These are phyloP conservation scores for Trametes cingulata DNA, from an alignment of 768 basidiomycete species.

Conservation along the genomic window DNA sequence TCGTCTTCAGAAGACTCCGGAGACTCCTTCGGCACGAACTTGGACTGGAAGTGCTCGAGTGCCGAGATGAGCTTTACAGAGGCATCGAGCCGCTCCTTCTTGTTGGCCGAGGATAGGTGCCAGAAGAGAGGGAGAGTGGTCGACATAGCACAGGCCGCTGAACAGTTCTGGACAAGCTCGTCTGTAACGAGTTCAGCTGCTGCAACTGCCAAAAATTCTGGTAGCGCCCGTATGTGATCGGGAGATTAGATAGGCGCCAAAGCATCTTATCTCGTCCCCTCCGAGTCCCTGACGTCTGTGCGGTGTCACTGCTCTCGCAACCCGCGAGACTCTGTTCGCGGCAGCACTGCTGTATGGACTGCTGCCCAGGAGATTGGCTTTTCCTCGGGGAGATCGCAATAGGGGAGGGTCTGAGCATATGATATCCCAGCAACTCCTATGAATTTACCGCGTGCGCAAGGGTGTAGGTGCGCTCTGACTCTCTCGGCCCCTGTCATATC, in stretches of 20 bases:
- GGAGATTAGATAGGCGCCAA: slow-evolving; percentile 13
- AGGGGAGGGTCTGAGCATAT: too few relatives aligned
- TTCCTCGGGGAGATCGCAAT: too few relatives aligned
- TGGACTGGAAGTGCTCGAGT: slow-evolving; percentile 83
- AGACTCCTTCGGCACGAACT: slow-evolving; percentile 52
- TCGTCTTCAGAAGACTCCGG: slow-evolving; percentile 36
- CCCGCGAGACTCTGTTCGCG: too few relatives aligned
- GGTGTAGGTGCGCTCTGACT: neutral
- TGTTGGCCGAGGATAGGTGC: slow-evolving; percentile 82
- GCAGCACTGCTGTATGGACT: too few relatives aligned
- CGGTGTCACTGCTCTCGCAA: too few relatives aligned
- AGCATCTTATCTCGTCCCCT: slow-evolving; percentile 4
- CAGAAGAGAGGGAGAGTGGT: slow-evolving; percentile 94
- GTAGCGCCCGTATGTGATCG: slow-evolving; percentile 11
- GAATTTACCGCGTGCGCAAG: too few relatives aligned
- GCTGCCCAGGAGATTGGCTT: too few relatives aligned
- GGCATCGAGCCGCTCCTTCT: slow-evolving; percentile 79
- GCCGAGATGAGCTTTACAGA: slow-evolving; percentile 81
- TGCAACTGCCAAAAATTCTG: slow-evolving; percentile 16
- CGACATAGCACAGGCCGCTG: slow-evolving; percentile 48
- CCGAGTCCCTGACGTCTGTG: too few relatives aligned
- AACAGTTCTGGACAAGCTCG: neutral
- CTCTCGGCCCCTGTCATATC: neutral
- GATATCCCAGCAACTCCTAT: too few relatives aligned
- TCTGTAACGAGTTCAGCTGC: neutral